Percentiles rank a stretch among this genome's conserved stretches.
phyloP scores from a whole-genome alignment of 805 yeast genomes.

The Kazachstania bromeliacearum region DNA sequence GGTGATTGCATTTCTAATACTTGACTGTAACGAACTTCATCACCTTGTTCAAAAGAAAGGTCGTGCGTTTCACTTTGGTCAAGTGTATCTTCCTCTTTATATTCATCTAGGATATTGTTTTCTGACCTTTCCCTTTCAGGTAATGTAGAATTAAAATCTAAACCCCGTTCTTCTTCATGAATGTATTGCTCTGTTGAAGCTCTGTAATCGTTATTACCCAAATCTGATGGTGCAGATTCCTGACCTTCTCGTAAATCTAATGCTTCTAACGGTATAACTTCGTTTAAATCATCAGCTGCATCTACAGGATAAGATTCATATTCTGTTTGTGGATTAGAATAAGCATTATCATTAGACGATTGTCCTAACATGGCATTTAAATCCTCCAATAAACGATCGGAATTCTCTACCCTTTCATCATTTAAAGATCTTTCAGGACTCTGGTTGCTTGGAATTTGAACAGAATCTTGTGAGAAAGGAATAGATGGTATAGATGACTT shows the following conservation, averaged over 20 bases:
- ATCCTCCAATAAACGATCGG: slow-evolving; percentile 16
- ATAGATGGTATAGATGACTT: too few relatives aligned
- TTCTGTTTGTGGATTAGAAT: neutral
- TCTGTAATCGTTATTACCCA: too few relatives aligned
- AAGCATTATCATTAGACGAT: slow-evolving; percentile 1
- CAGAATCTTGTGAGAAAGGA: too few relatives aligned
- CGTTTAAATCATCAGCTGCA: neutral
- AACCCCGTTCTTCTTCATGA: neutral
- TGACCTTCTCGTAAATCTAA: neutral
- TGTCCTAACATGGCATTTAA: slow-evolving; percentile 22
- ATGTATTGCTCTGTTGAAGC: neutral
- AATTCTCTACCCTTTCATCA: too few relatives aligned
- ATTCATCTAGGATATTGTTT: too few relatives aligned
- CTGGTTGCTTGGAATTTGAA: neutral
- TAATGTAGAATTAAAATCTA: neutral
- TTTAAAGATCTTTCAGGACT: too few relatives aligned
- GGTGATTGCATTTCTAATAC: slow-evolving; percentile 9
- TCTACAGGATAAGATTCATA: neutral
- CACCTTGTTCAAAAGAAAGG: slow-evolving; percentile 30
- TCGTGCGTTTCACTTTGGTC: slow-evolving; percentile 12
- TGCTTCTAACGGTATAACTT: too few relatives aligned
- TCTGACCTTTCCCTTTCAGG: too few relatives aligned
- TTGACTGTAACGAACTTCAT: slow-evolving; percentile 24
- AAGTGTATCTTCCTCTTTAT: neutral
- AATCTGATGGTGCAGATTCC: neutral